Evolutionary conservation across 2,329 filamentous ascomycete species (phyloP).

Genomic region (Xylariaceae sp.): DNA sequence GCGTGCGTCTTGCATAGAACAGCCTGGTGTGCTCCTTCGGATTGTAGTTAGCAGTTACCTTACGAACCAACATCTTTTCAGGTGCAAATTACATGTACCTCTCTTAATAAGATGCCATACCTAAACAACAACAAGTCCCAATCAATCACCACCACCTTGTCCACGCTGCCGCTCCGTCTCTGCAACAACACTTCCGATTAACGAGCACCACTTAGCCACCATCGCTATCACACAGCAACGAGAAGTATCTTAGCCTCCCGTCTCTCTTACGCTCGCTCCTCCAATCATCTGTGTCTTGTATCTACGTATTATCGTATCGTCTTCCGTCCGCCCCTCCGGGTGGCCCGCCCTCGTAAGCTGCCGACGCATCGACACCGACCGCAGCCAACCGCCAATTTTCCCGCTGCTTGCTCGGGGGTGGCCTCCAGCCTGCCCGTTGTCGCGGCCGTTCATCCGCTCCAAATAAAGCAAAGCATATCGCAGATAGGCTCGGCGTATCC

Average conservation of each 20-base stretch:
- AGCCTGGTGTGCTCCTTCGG: not conserved
- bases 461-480: constrained; percentile 5
- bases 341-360: constrained; percentile 12
- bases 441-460: constrained; percentile 8
- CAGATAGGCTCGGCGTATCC: not conserved
- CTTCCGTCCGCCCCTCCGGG: constrained; percentile 10
- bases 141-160: constrained; percentile 8
- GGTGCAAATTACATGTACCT: constrained; percentile 10
- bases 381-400: constrained; percentile 9
- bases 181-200: not conserved
- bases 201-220: not conserved
- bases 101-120: not conserved
- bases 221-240: not conserved
- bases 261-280: not conserved
- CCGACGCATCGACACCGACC: constrained; percentile 10
- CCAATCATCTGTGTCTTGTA: not conserved
- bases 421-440: constrained; percentile 9
- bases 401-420: constrained; percentile 14
- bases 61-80: constrained; percentile 7
- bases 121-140: constrained; percentile 7
- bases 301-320: not conserved
- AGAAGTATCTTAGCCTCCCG: not conserved
- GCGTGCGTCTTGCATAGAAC: not conserved
- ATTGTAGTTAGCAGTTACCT: not conserved
- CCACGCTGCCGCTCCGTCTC: not conserved